A percentile compares a stretch with the other conserved stretches of the same genome.
Conservation (phyloP, 805 yeast genomes). For the Lipomyces lipofer region DNA sequence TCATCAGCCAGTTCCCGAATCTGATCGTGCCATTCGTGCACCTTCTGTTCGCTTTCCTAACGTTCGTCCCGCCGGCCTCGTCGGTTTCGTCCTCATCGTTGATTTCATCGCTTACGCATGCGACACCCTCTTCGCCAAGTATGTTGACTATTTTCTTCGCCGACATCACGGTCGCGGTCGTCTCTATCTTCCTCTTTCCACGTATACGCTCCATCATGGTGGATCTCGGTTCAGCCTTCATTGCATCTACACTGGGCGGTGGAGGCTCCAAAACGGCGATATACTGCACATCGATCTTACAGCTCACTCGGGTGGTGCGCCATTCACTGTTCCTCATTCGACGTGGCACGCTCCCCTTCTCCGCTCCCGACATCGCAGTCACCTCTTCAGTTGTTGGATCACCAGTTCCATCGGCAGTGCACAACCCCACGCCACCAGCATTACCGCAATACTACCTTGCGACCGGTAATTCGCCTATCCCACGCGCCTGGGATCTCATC, state of each 20-base stretch:
- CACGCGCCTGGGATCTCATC: conserved; percentile 32
- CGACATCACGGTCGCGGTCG: conserved; percentile 36
- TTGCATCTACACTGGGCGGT: conserved; percentile 39
- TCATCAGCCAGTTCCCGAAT: conserved; percentile 39
- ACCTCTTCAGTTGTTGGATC: neutral
- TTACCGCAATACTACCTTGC: conserved; percentile 21
- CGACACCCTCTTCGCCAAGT: conserved; percentile 29
- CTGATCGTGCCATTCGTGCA: conserved; percentile 35
- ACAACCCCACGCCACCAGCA: conserved; percentile 4
- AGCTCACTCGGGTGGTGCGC: conserved; percentile 32
- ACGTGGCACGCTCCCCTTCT: conserved; percentile 25
- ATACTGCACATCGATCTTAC: conserved; percentile 37
- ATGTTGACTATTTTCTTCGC: conserved; percentile 37
- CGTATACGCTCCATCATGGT: conserved; percentile 27
- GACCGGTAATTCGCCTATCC: conserved; percentile 25
- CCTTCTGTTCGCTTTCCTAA: conserved; percentile 31
- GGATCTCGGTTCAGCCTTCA: conserved; percentile 33
- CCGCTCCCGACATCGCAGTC: conserved; percentile 7
- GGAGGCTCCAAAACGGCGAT: conserved; percentile 39
- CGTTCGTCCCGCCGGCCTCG: conserved; percentile 31
- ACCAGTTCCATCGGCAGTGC: neutral
- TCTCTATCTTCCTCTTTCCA: conserved; percentile 29
- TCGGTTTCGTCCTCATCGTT: conserved; percentile 13
- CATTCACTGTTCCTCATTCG: conserved; percentile 27
- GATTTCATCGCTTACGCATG: conserved; percentile 28